These are phyloP conservation scores for Arthrobotrys megalospora DNA, from an alignment of 2,329 filamentous ascomycete species.

Conservation along the genomic window DNA sequence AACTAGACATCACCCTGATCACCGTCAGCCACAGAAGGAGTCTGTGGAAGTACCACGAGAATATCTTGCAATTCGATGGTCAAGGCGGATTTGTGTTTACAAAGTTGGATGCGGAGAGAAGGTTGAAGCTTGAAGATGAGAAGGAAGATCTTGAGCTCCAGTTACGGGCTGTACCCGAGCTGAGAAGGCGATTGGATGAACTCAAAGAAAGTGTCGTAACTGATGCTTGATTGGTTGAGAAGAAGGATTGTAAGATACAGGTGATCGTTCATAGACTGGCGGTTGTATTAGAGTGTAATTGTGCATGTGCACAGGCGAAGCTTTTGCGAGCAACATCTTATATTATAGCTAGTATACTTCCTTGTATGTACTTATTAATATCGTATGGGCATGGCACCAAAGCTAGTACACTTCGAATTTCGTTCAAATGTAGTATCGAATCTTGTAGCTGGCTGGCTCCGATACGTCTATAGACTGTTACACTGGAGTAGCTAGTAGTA, in stretches of 20 bases:
- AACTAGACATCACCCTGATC: slow-evolving; percentile 92
- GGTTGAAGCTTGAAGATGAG: slow-evolving; percentile 92
- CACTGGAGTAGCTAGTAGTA: too few relatives aligned
- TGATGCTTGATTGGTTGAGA: background rate
- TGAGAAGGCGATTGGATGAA: slow-evolving; percentile 87
- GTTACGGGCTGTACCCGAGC: slow-evolving; percentile 86
- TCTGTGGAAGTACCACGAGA: slow-evolving; percentile 95
- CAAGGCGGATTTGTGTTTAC: slow-evolving; percentile 94
- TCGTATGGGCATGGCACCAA: background rate
- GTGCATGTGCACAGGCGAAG: slow-evolving; percentile 11
- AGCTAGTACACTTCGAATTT: slow-evolving; percentile 9
- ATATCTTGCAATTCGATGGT: slow-evolving; percentile 96
- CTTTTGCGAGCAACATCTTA: slow-evolving; percentile 1
- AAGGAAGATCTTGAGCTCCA: slow-evolving; percentile 92
- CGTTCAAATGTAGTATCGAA: background rate
- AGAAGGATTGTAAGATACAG: slow-evolving; percentile 25
- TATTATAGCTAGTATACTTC: slow-evolving; percentile 3
- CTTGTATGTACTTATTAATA: slow-evolving; percentile 28
- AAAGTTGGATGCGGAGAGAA: slow-evolving; percentile 85
- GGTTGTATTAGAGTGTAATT: slow-evolving; percentile 19
- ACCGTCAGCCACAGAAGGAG: slow-evolving; percentile 92
- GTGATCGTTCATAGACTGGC: slow-evolving; percentile 20
- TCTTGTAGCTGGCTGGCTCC: too few relatives aligned
- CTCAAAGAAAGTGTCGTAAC: slow-evolving; percentile 71
- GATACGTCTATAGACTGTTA: too few relatives aligned